Conservation (phyloP, 1,284 basidiomycete genomes). For the Polyporus tsugae region DNA sequence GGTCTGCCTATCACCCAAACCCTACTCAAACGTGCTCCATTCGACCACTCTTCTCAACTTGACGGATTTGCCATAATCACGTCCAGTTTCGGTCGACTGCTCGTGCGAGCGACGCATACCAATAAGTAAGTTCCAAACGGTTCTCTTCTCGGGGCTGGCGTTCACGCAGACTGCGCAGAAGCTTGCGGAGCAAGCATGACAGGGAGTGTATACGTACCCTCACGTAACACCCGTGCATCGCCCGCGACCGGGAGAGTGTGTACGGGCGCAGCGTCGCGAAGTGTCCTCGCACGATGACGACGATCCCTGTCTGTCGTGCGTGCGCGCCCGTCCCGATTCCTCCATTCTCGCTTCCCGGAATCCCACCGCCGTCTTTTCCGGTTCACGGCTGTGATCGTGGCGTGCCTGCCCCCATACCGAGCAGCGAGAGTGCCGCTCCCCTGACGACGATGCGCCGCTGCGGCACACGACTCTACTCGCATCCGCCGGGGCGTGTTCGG, state of each 20-base stretch:
- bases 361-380: background rate
- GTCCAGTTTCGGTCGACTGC: background rate
- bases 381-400: slow-evolving; percentile 2
- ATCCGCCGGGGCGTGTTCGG: slow-evolving; percentile 5
- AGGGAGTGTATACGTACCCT: slow-evolving; percentile 19
- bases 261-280: slow-evolving; percentile 1
- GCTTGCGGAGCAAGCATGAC: slow-evolving; percentile 15
- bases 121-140: background rate
- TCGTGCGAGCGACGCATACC: background rate
- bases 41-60: background rate
- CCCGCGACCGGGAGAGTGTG: slow-evolving; percentile 2
- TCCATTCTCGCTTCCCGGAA: background rate
- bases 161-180: slow-evolving; percentile 24
- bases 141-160: slow-evolving; percentile 1
- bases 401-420: background rate
- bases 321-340: slow-evolving; percentile 3
- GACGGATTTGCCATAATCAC: background rate
- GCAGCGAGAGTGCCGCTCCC: background rate
- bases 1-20: slow-evolving; percentile 15
- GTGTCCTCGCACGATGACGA: slow-evolving; percentile 4
- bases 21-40: slow-evolving; percentile 1
- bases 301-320: slow-evolving; percentile 5
- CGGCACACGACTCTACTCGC: background rate
- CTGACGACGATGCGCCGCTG: background rate
- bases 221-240: slow-evolving; percentile 13